Evolutionary conservation across 1,284 basidiomycete species (phyloP).

Genomic region (Trichosporon sp.): DNA sequence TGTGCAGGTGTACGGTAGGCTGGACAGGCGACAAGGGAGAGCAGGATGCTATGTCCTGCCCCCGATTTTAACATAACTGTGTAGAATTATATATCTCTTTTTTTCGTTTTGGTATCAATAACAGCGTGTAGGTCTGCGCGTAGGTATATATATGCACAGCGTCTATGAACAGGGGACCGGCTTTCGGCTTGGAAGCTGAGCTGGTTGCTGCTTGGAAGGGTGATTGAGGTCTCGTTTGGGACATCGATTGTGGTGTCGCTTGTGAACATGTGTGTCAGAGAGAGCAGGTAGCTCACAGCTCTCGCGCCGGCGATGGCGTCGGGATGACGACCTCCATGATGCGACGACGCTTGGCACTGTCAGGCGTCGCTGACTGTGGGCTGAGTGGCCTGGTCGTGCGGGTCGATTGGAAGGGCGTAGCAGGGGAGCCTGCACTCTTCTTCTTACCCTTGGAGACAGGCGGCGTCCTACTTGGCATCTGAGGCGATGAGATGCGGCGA

Average conservation of each 20-base stretch:
- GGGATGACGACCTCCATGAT: conserved; percentile 17
- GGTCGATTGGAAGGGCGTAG: neutral
- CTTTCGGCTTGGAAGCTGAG: neutral
- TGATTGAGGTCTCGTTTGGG: too few species aligned
- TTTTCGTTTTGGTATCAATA: neutral
- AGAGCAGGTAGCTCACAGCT: neutral
- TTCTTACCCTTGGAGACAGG: neutral
- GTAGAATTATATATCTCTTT: conserved; percentile 3
- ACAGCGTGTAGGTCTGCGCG: neutral
- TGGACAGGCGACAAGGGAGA: neutral
- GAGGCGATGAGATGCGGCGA: neutral
- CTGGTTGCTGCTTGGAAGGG: too few species aligned
- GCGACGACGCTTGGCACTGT: neutral
- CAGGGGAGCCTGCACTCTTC: neutral
- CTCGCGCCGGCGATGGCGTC: neutral
- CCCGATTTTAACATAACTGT: neutral
- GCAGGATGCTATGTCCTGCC: neutral
- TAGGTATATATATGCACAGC: neutral
- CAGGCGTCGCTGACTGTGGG: neutral
- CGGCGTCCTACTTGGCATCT: neutral
- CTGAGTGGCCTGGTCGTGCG: neutral
- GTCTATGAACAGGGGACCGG: neutral
- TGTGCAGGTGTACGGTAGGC: conserved; percentile 2
- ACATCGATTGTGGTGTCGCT: too few species aligned
- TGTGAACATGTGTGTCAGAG: too few species aligned